Percentiles rank a stretch among this genome's conserved stretches.
Conservation (phyloP, 2,329 filamentous ascomycete genomes). For the Lasiodiplodia citricola region DNA sequence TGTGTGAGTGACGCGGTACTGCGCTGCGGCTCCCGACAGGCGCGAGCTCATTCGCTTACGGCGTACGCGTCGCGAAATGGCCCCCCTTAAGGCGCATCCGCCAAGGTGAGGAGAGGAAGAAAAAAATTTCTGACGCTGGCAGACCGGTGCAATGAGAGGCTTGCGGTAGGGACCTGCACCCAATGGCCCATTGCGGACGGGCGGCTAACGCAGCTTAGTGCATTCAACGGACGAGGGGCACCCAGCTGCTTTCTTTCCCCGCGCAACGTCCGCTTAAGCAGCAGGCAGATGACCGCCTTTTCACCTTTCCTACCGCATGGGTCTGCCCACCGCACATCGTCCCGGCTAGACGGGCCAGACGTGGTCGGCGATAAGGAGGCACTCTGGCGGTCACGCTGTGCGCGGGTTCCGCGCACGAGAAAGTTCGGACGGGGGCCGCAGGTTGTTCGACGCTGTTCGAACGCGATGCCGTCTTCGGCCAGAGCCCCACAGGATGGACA, state of each 20-base stretch:
- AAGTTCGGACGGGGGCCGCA: slow-evolving; percentile 4
- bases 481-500: slow-evolving; percentile 6
- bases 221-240: neutral
- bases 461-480: neutral
- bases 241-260: neutral
- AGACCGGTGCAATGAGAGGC: neutral
- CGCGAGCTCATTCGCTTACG: slow-evolving; percentile 17
- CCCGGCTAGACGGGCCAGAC: neutral
- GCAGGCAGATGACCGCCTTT: slow-evolving; percentile 16
- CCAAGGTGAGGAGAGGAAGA: neutral
- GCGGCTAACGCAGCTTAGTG: neutral
- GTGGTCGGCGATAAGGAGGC: slow-evolving; percentile 14
- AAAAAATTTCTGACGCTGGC: neutral
- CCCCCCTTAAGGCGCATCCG: slow-evolving; percentile 5
- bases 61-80: slow-evolving; percentile 13
- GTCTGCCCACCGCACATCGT: neutral
- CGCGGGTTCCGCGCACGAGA: neutral
- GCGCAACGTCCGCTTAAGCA: neutral
- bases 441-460: slow-evolving; percentile 14
- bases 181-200: neutral
- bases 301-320: slow-evolving; percentile 1
- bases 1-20: slow-evolving; percentile 1
- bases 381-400: neutral
- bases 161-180: neutral
- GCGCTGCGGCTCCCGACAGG: neutral